These are phyloP conservation scores for Aspergillus neoniger DNA, from an alignment of 2,329 filamentous ascomycete species.

Conservation along the genomic window DNA sequence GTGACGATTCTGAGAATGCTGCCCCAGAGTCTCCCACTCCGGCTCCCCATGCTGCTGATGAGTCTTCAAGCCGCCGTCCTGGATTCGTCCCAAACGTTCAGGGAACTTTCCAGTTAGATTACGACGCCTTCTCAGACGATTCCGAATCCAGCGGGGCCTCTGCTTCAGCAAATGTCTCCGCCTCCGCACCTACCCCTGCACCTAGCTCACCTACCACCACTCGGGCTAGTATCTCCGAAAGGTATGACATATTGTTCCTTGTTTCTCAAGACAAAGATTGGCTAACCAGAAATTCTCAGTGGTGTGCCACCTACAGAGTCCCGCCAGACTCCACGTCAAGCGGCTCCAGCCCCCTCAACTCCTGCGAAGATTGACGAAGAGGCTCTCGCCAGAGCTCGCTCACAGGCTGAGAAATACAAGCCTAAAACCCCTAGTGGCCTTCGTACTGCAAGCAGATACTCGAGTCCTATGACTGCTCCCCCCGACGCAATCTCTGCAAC, in stretches of 20 bases:
- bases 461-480: constrained; percentile 24
- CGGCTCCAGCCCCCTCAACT: constrained; percentile 20
- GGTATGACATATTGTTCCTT: constrained; percentile 10
- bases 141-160: constrained; percentile 18
- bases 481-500: constrained; percentile 15
- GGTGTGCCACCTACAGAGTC: constrained; percentile 16
- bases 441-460: constrained; percentile 36
- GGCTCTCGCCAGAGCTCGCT: constrained; percentile 40
- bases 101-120: constrained; percentile 33
- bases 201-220: constrained; percentile 10
- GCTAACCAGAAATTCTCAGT: constrained; percentile 6
- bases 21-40: constrained; percentile 20
- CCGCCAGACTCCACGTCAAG: constrained; percentile 16
- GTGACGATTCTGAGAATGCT: constrained; percentile 15
- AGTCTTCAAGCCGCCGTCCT: not conserved
- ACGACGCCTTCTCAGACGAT: constrained; percentile 32
- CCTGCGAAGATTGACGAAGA: constrained; percentile 26
- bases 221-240: constrained; percentile 14
- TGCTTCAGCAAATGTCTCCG: constrained; percentile 15
- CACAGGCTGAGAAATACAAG: constrained; percentile 44
- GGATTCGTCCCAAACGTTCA: constrained; percentile 14
- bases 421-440: constrained; percentile 47
- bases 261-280: not conserved
- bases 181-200: constrained; percentile 7
- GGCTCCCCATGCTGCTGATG: constrained; percentile 8